Base-by-base conservation (phyloP, 768 basidiomycete species). In the Tylopilus vinaceipallidus region DNA sequence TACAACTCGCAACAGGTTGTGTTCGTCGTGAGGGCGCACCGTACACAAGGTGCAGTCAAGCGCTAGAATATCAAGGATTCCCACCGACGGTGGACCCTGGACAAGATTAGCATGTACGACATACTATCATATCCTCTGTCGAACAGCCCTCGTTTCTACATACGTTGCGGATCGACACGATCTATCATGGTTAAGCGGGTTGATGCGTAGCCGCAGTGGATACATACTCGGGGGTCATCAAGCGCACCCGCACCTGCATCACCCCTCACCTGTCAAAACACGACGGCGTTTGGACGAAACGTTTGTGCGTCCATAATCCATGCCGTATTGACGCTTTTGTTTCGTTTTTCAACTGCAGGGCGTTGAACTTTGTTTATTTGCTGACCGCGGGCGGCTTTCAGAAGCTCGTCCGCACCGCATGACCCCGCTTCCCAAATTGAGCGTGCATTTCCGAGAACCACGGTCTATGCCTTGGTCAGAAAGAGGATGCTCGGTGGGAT, bases 401-500 rank as follows among this genome's bases (percentile, higher is more conserved):
- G 32, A 32, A 32, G 32, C 14, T 7, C 26, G 19, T 29, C 27
- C 27, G 27, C 12, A 29, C 41, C 23, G 19, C 32, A 19, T 34
- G 23, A 20, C n/a, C 16, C 36, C 35, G 12, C 36, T 13, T 39
- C 29, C 45, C 17, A 16, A 56, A 52, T 13, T 6, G 26, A 17
- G 37, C 19, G 6, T 33, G 14, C 24, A 47, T 36, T 10, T 43
- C 55, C 56, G 55, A 29, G 45, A 33, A 29, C 23, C 33, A 30
- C 50, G 56, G 55, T 42, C 6, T 17, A 13, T 19, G 16, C 26
- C 23, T n/a, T 13, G 2, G 16, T 17, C 6, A 26, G 36, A 33
- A 39, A 32, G 49, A 50, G n/a, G 9, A 16, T 17, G 11, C 11
- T 50, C 4, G 26, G 26, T 6, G 11, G 3, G 24, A 27, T 17